Conservation (phyloP, 768 basidiomycete species). For the Lentinula aciculospora region DNA sequence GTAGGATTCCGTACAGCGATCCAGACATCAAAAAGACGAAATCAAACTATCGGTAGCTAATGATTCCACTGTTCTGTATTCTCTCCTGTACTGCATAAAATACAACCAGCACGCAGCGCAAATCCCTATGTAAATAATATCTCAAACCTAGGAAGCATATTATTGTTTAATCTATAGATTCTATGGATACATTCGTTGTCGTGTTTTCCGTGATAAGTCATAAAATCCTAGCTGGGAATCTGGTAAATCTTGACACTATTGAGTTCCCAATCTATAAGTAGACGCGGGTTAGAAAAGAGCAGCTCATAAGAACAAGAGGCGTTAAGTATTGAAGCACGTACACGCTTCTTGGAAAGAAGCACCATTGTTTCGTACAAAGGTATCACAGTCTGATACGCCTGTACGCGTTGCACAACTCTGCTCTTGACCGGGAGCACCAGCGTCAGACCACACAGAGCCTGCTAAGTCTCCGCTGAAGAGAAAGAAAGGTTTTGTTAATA, state of each 20-base stretch:
- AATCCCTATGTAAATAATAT: not conserved
- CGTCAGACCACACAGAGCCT: constrained; percentile 60
- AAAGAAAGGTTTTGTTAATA: not conserved
- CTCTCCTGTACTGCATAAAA: not conserved
- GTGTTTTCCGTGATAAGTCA: not conserved
- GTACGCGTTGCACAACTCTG: constrained; percentile 83
- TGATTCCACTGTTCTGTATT: no score
- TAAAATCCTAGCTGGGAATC: not conserved
- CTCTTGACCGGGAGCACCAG: constrained; percentile 80
- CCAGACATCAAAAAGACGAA: no score
- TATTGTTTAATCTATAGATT: constrained; percentile 1
- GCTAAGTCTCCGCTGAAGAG: constrained; percentile 81
- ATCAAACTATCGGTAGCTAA: no score
- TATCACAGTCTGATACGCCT: constrained; percentile 73
- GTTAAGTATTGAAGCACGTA: constrained; percentile 40
- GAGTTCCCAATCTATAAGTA: constrained; percentile 72
- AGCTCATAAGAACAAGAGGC: not conserved
- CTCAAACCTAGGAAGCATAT: not conserved
- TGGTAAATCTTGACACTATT: constrained; percentile 65
- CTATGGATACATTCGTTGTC: constrained; percentile 1
- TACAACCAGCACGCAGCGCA: constrained; percentile 5
- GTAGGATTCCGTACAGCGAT: no score
- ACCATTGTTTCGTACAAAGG: constrained; percentile 71
- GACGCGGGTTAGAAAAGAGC: not conserved
- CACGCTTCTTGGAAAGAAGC: constrained; percentile 71